Conservation (phyloP, 257 asterid genomes). For the Misopates orontium region DNA sequence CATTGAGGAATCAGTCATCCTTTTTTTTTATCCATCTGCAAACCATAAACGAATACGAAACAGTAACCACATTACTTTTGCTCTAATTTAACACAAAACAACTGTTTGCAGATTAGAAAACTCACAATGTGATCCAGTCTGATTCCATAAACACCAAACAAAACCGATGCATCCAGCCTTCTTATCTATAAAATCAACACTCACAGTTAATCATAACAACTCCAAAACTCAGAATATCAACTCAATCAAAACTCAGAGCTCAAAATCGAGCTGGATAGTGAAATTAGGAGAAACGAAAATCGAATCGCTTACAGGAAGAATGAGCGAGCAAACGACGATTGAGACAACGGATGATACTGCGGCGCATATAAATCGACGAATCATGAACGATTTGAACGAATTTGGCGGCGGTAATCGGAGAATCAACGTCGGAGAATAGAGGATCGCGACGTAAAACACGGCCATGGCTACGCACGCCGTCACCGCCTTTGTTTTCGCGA, state of each 20-base stretch:
- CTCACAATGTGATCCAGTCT: constrained; percentile 76
- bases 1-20: constrained; percentile 71
- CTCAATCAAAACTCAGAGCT: background rate
- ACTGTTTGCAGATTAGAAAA: constrained; percentile 24
- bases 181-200: constrained; percentile 43
- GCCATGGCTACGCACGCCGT: constrained; percentile 69
- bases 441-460: constrained; percentile 70
- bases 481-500: constrained; percentile 57
- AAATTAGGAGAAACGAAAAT: background rate
- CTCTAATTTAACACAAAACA: constrained; percentile 17
- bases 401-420: constrained; percentile 79
- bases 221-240: no score
- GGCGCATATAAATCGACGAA: constrained; percentile 86
- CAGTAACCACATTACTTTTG: constrained; percentile 27
- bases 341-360: constrained; percentile 70
- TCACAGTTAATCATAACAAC: no score
- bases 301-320: constrained; percentile 58
- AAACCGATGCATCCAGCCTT: constrained; percentile 46
- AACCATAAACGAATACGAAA: constrained; percentile 33
- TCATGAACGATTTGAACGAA: constrained; percentile 61
- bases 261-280: background rate
- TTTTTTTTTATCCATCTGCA: constrained; percentile 58
- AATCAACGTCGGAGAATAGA: constrained; percentile 73
- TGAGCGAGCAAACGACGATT: constrained; percentile 53
- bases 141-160: constrained; percentile 67